Conservation (phyloP, 2,329 filamentous ascomycete species). For the Arthrobotrys entomopaga region DNA sequence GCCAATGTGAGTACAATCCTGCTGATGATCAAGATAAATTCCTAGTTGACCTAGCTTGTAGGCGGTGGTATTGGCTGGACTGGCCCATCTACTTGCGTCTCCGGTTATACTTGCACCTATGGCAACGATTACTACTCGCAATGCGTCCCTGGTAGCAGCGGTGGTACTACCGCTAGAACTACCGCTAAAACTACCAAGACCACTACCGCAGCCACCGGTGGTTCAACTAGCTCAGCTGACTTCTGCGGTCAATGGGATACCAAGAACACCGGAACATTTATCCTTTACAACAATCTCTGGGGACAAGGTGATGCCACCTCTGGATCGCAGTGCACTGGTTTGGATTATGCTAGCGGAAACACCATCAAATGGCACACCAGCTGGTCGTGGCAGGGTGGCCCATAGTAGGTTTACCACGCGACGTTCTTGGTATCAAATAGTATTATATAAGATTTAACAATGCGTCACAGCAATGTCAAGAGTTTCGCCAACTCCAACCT, state of each 20-base stretch:
- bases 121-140: slow-evolving; percentile 64
- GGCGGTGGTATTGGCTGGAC: slow-evolving; percentile 58
- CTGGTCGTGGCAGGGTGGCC: slow-evolving; percentile 63
- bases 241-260: slow-evolving; percentile 50
- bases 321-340: slow-evolving; percentile 65
- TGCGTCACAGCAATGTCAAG: slow-evolving; percentile 57
- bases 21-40: neutral
- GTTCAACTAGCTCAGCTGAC: slow-evolving; percentile 29
- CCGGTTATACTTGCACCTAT: slow-evolving; percentile 63
- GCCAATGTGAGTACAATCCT: slow-evolving; percentile 60
- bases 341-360: slow-evolving; percentile 61
- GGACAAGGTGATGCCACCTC: slow-evolving; percentile 62
- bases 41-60: slow-evolving; percentile 1
- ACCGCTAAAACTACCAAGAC: slow-evolving; percentile 19
- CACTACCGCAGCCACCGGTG: slow-evolving; percentile 11
- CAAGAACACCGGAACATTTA: slow-evolving; percentile 40
- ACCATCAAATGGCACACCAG: slow-evolving; percentile 64
- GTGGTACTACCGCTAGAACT: slow-evolving; percentile 18
- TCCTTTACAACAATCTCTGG: slow-evolving; percentile 63
- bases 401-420: slow-evolving; percentile 57
- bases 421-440: neutral
- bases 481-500: slow-evolving; percentile 59
- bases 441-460: neutral
- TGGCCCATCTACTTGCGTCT: slow-evolving; percentile 62
- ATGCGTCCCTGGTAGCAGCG: slow-evolving; percentile 60